Evolutionary conservation across 306 rosid genomes (phyloP).

Genomic region (Begonia loranthoides): DNA sequence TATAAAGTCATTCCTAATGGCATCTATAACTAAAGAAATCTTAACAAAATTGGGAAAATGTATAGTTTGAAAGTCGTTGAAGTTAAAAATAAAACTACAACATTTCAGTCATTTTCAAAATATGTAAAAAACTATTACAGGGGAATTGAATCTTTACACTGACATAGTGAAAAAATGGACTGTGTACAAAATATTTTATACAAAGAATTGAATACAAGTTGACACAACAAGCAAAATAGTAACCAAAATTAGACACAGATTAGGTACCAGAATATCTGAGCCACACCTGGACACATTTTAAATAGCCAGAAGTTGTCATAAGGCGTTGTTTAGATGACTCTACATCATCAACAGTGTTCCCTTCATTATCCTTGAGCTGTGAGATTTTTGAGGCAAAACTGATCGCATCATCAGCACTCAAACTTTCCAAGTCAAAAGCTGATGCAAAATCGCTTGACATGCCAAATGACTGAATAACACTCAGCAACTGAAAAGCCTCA

Average conservation of each 20-base stretch:
- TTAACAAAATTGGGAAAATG: too few relatives aligned
- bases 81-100: too few relatives aligned
- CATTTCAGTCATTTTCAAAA: too few relatives aligned
- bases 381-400: slow-evolving; percentile 78
- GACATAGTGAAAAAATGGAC: too few relatives aligned
- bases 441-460: slow-evolving; percentile 35
- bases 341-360: slow-evolving; percentile 34
- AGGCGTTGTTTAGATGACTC: slow-evolving; percentile 84
- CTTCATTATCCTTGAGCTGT: slow-evolving; percentile 27
- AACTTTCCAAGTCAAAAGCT: slow-evolving; percentile 44
- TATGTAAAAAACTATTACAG: too few relatives aligned
- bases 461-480: slow-evolving; percentile 40
- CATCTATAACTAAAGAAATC: too few relatives aligned
- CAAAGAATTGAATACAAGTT: too few relatives aligned
- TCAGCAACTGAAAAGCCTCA: slow-evolving; percentile 69
- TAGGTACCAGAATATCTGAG: background rate
- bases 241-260: background rate
- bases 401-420: slow-evolving; percentile 77
- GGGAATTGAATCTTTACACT: too few relatives aligned
- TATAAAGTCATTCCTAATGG: too few relatives aligned
- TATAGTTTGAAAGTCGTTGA: too few relatives aligned
- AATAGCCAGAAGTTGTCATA: slow-evolving; percentile 80
- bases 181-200: too few relatives aligned
- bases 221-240: too few relatives aligned
- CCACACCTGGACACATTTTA: slow-evolving; percentile 94